phyloP scores from a whole-genome alignment of 257 asterid species.

The Ehretia macrophylla region DNA sequence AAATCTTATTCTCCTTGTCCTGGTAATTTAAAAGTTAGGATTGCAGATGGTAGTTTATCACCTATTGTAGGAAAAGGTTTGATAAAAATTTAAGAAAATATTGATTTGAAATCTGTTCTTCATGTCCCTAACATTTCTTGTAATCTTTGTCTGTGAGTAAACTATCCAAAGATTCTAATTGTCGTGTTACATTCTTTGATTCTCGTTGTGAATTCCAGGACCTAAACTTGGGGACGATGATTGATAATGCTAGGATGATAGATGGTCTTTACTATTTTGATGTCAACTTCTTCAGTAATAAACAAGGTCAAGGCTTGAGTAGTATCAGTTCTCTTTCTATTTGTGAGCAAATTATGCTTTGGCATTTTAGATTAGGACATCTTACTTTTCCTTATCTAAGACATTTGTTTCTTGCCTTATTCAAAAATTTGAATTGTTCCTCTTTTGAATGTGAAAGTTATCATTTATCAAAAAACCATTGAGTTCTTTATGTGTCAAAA shows the following conservation, averaged over 20 bases:
- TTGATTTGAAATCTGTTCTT: background rate
- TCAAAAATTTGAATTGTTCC: slow-evolving; percentile 3
- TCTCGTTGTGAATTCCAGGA: background rate
- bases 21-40: background rate
- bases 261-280: background rate
- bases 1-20: background rate
- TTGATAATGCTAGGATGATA: slow-evolving; percentile 7
- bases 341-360: background rate
- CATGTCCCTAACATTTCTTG: background rate
- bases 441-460: slow-evolving; percentile 9
- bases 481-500: background rate
- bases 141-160: background rate
- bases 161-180: background rate
- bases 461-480: background rate
- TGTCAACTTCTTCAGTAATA: background rate
- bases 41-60: background rate
- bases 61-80: background rate
- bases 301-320: background rate
- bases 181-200: background rate
- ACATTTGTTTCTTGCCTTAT: background rate
- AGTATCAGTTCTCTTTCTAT: background rate
- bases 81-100: background rate
- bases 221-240: background rate
- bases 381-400: slow-evolving; percentile 2
- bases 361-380: slow-evolving; percentile 10